A percentile compares a stretch with the other conserved stretches of the same genome.
Conservation (phyloP, 2,329 filamentous ascomycete species). For the Intubia oerlemansii region DNA sequence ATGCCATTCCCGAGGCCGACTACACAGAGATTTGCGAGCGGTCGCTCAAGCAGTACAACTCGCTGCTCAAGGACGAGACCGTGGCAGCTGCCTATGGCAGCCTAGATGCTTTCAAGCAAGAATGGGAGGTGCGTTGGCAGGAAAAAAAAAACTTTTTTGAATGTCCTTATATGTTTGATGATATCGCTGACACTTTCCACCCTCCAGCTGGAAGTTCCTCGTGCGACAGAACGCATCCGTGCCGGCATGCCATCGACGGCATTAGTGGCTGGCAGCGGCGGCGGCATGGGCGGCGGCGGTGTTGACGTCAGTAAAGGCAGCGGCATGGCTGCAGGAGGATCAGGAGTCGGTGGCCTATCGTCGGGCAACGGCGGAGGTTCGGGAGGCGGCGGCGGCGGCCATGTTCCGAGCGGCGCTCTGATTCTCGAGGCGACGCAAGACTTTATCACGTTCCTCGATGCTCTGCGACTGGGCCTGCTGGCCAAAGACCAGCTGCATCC, state of each 20-base stretch:
- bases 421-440: slow-evolving; percentile 89
- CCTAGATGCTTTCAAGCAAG: slow-evolving; percentile 72
- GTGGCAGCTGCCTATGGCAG: slow-evolving; percentile 79
- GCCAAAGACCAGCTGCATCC: slow-evolving; percentile 96
- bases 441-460: slow-evolving; percentile 95
- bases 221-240: slow-evolving; percentile 77
- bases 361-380: slow-evolving; percentile 10
- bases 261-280: slow-evolving; percentile 20
- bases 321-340: no score
- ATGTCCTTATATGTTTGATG: slow-evolving; percentile 10
- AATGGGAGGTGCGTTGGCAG: no score
- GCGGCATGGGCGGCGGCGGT: slow-evolving; percentile 23
- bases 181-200: not conserved
- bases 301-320: slow-evolving; percentile 18
- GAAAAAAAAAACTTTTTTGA: not conserved
- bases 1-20: slow-evolving; percentile 75
- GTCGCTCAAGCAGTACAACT: slow-evolving; percentile 90
- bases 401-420: slow-evolving; percentile 32
- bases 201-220: slow-evolving; percentile 76
- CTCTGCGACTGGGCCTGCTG: slow-evolving; percentile 73
- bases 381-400: slow-evolving; percentile 33
- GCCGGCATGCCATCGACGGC: slow-evolving; percentile 84
- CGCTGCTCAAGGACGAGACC: slow-evolving; percentile 71
- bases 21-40: slow-evolving; percentile 95
- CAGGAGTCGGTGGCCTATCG: slow-evolving; percentile 18